A percentile compares a stretch with the other conserved stretches of the same genome.
Evolutionary conservation across 2,329 filamentous ascomycete genomes (phyloP).

Genomic region (Aspergillus sp.): DNA sequence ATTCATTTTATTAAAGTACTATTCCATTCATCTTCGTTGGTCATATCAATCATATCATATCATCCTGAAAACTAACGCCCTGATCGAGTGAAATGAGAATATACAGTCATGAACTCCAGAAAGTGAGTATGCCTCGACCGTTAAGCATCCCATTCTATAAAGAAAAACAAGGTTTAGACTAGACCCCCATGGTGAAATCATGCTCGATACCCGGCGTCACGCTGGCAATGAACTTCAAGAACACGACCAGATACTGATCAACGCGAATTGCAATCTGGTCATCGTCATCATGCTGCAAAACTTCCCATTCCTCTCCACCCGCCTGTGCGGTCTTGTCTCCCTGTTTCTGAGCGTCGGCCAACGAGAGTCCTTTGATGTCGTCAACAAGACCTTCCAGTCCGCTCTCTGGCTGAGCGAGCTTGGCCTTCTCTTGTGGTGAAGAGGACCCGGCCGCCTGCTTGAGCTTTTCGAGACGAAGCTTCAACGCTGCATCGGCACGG

Average conservation of each 20-base stretch:
- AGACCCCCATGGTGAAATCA: constrained; percentile 96
- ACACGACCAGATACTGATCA: constrained; percentile 54
- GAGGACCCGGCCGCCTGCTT: constrained; percentile 60
- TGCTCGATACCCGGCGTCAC: constrained; percentile 97
- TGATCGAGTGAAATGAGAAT: not conserved
- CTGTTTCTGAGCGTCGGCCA: constrained; percentile 50
- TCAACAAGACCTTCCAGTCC: constrained; percentile 87
- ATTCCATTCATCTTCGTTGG: not conserved
- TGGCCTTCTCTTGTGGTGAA: constrained; percentile 28
- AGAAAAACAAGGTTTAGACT: constrained; percentile 27
- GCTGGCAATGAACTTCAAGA: constrained; percentile 71
- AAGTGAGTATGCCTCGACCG: not conserved
- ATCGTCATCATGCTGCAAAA: constrained; percentile 53
- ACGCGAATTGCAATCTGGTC: constrained; percentile 51
- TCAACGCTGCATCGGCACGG: constrained; percentile 88
- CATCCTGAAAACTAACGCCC: not conserved
- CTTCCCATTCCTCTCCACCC: constrained; percentile 64
- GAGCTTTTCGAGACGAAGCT: constrained; percentile 81
- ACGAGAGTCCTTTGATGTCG: constrained; percentile 65
- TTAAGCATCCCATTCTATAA: not conserved
- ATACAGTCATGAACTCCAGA: not conserved
- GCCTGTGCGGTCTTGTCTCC: constrained; percentile 24
- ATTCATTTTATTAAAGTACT: not conserved
- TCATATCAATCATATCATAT: not conserved
- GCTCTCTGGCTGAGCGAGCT: constrained; percentile 35